Evolutionary conservation across 768 basidiomycete genomes (phyloP).

Genomic region (Exsudoporus frostii): DNA sequence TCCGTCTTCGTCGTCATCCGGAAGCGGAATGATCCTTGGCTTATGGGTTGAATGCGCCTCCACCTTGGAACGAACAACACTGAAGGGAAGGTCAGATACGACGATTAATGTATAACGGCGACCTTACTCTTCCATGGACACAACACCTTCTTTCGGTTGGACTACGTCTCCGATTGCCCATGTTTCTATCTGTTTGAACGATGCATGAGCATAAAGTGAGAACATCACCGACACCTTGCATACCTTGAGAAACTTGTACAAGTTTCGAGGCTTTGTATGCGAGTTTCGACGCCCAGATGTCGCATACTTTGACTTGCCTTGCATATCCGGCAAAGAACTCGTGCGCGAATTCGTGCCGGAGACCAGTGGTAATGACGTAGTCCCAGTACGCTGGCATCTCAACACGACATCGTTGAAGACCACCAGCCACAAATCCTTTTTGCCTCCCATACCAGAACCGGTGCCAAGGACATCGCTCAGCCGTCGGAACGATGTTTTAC

Average conservation of each 20-base stretch:
- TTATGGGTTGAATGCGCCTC: slow-evolving; percentile 56
- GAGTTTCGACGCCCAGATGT: slow-evolving; percentile 73
- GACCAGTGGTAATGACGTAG: slow-evolving; percentile 78
- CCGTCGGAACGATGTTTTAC: slow-evolving; percentile 85
- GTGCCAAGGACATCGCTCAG: slow-evolving; percentile 83
- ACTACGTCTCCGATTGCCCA: slow-evolving; percentile 80
- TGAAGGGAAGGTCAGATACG: slow-evolving; percentile 27
- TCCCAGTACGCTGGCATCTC: slow-evolving; percentile 86
- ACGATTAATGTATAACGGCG: background rate
- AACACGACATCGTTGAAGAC: slow-evolving; percentile 95
- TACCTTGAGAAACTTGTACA: slow-evolving; percentile 92
- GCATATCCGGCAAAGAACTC: slow-evolving; percentile 78
- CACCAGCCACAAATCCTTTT: slow-evolving; percentile 92
- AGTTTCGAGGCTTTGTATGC: slow-evolving; percentile 80
- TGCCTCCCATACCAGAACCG: slow-evolving; percentile 53
- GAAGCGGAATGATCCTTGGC: slow-evolving; percentile 66
- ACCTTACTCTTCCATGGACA: slow-evolving; percentile 88
- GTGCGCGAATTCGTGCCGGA: slow-evolving; percentile 64
- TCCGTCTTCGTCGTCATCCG: slow-evolving; percentile 57
- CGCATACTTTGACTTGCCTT: slow-evolving; percentile 81
- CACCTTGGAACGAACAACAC: slow-evolving; percentile 68
- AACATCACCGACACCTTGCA: slow-evolving; percentile 15
- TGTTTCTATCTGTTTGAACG: slow-evolving; percentile 68
- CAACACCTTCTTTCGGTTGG: slow-evolving; percentile 75
- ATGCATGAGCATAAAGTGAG: slow-evolving; percentile 1